A percentile compares a stretch with the other conserved stretches of the same genome.
Evolutionary conservation across 495 filamentous ascomycete genomes (phyloP).

Genomic region (Penicillium taxi): DNA sequence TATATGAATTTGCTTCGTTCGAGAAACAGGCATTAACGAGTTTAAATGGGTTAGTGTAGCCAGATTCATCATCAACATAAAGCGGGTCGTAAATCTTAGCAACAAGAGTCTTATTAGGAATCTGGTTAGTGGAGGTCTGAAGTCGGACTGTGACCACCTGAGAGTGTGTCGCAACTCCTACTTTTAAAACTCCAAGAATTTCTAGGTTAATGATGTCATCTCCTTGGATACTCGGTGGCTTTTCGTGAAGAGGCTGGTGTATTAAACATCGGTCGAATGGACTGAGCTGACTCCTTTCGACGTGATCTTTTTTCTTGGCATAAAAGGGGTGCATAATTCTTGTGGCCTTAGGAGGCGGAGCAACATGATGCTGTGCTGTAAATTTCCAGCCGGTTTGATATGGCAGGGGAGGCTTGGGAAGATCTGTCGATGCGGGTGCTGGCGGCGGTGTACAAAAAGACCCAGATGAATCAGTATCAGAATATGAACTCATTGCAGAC

Average conservation of each 20-base stretch:
- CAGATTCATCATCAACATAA: constrained; percentile 9
- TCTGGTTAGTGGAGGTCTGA: neutral
- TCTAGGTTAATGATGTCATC: constrained; percentile 11
- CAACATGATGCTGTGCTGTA: constrained; percentile 13
- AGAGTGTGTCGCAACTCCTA: constrained; percentile 17
- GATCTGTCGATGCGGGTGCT: too few species aligned
- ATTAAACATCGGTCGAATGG: constrained; percentile 18
- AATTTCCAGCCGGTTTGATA: constrained; percentile 15
- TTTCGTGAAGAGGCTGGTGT: too few species aligned
- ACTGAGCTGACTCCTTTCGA: constrained; percentile 8
- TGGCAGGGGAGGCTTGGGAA: constrained; percentile 2
- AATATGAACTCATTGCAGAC: too few species aligned
- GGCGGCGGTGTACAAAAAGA: too few species aligned
- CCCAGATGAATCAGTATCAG: too few species aligned
- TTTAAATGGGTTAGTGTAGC: constrained; percentile 6
- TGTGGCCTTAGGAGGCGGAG: constrained; percentile 9
- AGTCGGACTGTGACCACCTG: constrained; percentile 17
- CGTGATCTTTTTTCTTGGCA: neutral
- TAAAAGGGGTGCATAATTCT: constrained; percentile 11
- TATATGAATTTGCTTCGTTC: neutral
- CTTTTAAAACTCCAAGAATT: constrained; percentile 14
- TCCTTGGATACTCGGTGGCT: constrained; percentile 9
- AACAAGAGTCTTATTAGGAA: constrained; percentile 7
- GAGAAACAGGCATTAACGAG: neutral
- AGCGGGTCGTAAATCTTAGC: constrained; percentile 17